These are phyloP conservation scores for Perilla frutescens DNA, from an alignment of 257 asterid genomes.

Conservation along the genomic window DNA sequence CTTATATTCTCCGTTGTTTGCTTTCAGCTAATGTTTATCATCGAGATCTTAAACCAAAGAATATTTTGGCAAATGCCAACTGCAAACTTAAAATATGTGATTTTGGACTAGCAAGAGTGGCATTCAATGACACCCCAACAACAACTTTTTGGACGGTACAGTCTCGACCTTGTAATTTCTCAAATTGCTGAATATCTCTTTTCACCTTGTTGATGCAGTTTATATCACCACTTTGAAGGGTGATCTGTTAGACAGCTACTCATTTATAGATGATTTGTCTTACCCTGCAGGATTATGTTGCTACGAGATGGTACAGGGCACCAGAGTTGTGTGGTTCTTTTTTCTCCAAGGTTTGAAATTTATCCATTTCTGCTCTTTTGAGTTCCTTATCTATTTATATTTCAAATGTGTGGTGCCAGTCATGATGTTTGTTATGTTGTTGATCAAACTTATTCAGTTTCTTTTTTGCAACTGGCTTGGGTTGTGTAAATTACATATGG, in stretches of 20 bases:
- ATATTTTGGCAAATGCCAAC: conserved; percentile 95
- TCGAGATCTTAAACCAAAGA: conserved; percentile 94
- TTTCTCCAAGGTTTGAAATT: conserved; percentile 76
- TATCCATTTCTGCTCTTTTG: conserved; percentile 15
- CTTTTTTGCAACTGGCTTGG: conserved; percentile 2
- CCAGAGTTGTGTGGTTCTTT: conserved; percentile 98
- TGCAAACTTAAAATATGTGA: conserved; percentile 95
- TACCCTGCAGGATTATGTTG: conserved; percentile 87
- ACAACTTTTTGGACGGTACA: conserved; percentile 91
- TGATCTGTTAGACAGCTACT: conserved; percentile 22
- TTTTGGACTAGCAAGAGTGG: conserved; percentile 93
- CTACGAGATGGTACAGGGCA: conserved; percentile 99
- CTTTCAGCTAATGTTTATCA: conserved; percentile 91
- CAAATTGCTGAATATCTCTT: neutral
- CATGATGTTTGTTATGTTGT: conserved; percentile 10
- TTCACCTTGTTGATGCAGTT: conserved; percentile 9
- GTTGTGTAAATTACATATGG: conserved; percentile 3
- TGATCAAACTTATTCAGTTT: conserved; percentile 14
- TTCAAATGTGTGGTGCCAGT: neutral
- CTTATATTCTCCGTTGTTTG: conserved; percentile 36
- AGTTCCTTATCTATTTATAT: conserved; percentile 22
- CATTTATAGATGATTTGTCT: conserved; percentile 25
- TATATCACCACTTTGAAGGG: conserved; percentile 12
- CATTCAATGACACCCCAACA: conserved; percentile 86
- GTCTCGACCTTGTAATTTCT: conserved; percentile 22